phyloP scores from a whole-genome alignment of 306 rosid genomes.

The Dalbergia cultrata region DNA sequence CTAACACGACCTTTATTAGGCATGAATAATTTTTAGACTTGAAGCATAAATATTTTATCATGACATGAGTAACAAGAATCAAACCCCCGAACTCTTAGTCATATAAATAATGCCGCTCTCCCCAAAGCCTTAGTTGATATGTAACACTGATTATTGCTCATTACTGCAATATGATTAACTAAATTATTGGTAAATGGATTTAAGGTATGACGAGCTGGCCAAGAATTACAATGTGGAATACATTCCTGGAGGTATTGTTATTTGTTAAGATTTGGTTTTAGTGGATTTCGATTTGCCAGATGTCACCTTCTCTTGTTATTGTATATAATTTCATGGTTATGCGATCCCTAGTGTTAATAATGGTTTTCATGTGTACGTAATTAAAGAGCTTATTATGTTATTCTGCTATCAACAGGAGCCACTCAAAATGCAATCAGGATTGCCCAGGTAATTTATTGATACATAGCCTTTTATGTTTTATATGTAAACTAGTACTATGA shows the following conservation, averaged over 20 bases:
- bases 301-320: no score
- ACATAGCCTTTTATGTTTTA: neutral
- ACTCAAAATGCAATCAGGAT: constrained; percentile 77
- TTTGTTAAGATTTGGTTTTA: neutral
- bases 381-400: neutral
- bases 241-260: constrained; percentile 73
- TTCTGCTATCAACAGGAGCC: constrained; percentile 56
- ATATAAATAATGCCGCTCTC: no score
- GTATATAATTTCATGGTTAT: no score
- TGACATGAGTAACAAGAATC: no score
- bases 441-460: constrained; percentile 60
- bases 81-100: no score
- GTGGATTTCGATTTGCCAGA: no score
- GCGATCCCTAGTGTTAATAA: neutral
- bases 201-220: constrained; percentile 71
- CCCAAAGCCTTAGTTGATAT: no score
- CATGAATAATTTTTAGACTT: no score
- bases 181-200: neutral
- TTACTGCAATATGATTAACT: neutral
- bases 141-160: no score
- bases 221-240: constrained; percentile 65
- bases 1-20: no score
- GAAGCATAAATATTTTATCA: no score
- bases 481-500: neutral
- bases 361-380: neutral